phyloP scores from a whole-genome alignment of 2,329 filamentous ascomycete species.

The Hymenoscyphus occultus region DNA sequence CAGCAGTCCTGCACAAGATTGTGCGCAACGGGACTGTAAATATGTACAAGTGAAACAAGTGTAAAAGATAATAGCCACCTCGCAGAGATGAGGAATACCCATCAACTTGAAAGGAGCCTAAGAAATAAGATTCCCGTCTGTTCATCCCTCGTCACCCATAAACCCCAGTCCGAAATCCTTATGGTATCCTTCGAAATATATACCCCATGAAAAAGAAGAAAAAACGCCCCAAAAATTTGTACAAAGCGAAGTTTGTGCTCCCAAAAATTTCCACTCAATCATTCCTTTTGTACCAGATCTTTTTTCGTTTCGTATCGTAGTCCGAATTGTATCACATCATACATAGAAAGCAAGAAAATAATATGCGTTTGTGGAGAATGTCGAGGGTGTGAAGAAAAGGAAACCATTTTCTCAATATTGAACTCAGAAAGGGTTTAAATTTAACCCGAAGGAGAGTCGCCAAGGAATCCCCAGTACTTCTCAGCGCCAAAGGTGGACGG shows the following conservation, averaged over 20 bases:
- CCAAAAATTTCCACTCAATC: slow-evolving; percentile 14
- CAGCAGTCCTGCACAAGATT: background rate
- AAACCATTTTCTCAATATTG: background rate
- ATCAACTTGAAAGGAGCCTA: background rate
- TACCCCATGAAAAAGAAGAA: background rate
- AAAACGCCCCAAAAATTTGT: slow-evolving; percentile 19
- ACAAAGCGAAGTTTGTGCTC: slow-evolving; percentile 19
- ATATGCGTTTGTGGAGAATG: slow-evolving; percentile 7
- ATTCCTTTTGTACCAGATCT: background rate
- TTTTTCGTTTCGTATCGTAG: background rate
- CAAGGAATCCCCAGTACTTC: slow-evolving; percentile 70
- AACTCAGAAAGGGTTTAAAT: background rate
- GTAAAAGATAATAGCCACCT: background rate
- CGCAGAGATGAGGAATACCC: background rate
- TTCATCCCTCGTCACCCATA: background rate
- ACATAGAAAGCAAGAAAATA: slow-evolving; percentile 18
- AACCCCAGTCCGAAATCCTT: background rate
- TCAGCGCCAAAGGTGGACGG: slow-evolving; percentile 66
- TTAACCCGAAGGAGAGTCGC: slow-evolving; percentile 30
- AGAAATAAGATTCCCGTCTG: background rate
- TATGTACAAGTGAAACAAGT: background rate
- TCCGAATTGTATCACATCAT: background rate
- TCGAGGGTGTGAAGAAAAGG: background rate
- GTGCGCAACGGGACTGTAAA: background rate
- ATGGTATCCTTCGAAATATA: slow-evolving; percentile 1